Base-by-base conservation (phyloP, 306 rosid species). In the Rubus parviflorus region DNA sequence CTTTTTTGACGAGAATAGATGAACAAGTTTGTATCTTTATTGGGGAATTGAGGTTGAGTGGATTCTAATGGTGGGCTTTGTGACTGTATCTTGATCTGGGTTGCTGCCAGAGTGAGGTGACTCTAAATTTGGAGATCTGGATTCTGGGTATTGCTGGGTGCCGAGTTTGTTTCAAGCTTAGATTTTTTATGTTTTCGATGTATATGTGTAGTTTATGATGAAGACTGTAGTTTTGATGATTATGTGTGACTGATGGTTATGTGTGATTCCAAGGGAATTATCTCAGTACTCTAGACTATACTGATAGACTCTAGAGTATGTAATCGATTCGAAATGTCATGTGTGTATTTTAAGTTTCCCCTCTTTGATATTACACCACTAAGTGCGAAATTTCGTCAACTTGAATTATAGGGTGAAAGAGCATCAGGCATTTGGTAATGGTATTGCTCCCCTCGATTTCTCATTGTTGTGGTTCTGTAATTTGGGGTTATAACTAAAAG, bases 81-180 rank as follows among this genome's bases (percentile, higher is more conserved):
- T 74, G 72, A 75, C 58, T 70, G 8, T 35, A 61, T 35, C 47
- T 81, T 78, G 84, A 75, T 78, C 76, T 66, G 81, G 72, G 30
- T 58, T 66, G 42, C 45, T 46, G 61, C 53, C 75, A 40, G 80
- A 75, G 40, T 73, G 68, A 23, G 65, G 41, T 63, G 22, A 35
- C 43, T 20, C 3, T 56, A 6, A 25, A 42, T 6, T 47, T 57
- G 80, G 62, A 63, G 85, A 88, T 85, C 79, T 77, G 77, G 85
- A 75, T 58, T 91, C 83, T 75, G 80, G 70, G 58, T 82, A 54
- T 46, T 73, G 67, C 67, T 16, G 48, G 35, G 35, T 30, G 35
- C 35, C 0, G 35, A 30, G 35, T 30, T 25, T 52, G 11, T 51
- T 35, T 52, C 73, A 61, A 74, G 52, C 42, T 38, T 67, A 20